Evolutionary conservation across 495 filamentous ascomycete genomes (phyloP), one percentile per base, ranked within the genome.

Genomic region (Penicillium diatomitis): DNA sequence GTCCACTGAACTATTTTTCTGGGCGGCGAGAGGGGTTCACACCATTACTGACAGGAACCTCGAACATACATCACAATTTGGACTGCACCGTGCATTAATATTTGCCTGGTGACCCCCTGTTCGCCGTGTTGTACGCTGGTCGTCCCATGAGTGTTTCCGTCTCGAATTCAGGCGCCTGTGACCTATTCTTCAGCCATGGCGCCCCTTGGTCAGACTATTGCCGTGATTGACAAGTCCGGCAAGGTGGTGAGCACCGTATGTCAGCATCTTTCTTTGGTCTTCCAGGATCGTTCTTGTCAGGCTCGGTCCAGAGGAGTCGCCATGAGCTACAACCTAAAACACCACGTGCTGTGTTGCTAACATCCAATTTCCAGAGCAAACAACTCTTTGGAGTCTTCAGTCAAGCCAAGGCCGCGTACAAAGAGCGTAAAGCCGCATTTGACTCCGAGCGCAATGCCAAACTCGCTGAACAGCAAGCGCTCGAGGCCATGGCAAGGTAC

Each of bases 141-240:
- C 39, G 20, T 60, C 53, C 37, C 38, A 57, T 59, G 57, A 55
- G 37, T 52, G 49, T 44, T 53, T 36, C 48, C 40, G 29, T 30
- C 28, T 36, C 41, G 20, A 44, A 39, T 49, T 11, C 54, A 46
- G 48, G 53, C 51, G 41, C 47, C 49, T 34, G 46, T 44, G 52
- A 52, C 51, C 50, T 37, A 50, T 32, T 38, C 53, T 38, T 20
- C 20, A 44, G 50, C 35, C 49, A 74, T 71, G 69, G 68, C 72
- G 46, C 71, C 71, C 32, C 56, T 85, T 31, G 76, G 77, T 45
- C 71, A 95, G 70, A 87, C 88, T 37, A 84, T 96, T 59, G 88
- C 88, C 47, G 86, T 96, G 48, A 81, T 96, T 67, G 90, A 96
- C 71, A 87, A 85, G 60, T 94, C 89, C 50, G 88, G 88, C 49